Percentiles rank a stretch among this genome's conserved stretches.
These are phyloP conservation scores for Pichia scutulata DNA, from an alignment of 805 yeast species.

Conservation along the genomic window DNA sequence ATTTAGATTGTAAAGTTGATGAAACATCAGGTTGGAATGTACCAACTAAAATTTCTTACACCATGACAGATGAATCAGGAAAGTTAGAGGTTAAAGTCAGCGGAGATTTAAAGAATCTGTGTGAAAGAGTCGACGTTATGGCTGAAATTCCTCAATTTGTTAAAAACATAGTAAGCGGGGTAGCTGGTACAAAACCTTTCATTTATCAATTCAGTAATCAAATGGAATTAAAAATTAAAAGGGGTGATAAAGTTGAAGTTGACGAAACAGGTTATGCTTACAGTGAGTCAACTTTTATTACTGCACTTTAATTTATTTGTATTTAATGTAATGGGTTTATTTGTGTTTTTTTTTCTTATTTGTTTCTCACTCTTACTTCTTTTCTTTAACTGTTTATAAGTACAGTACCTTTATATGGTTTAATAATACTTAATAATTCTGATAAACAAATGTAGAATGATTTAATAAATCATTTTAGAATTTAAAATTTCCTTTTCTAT, in stretches of 20 bases:
- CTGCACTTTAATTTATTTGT: constrained; percentile 17
- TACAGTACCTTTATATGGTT: not conserved
- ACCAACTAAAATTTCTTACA: constrained; percentile 62
- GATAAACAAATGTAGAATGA: not conserved
- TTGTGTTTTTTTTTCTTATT: not conserved
- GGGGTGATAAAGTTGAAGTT: constrained; percentile 32
- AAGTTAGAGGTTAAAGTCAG: constrained; percentile 40
- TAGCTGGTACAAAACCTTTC: constrained; percentile 94
- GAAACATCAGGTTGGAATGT: constrained; percentile 89
- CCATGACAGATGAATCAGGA: constrained; percentile 32
- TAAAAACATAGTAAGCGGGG: constrained; percentile 86
- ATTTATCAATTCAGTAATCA: constrained; percentile 84
- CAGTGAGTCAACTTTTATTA: constrained; percentile 77
- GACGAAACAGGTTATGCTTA: constrained; percentile 60
- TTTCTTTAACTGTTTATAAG: not conserved
- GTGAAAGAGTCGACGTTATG: constrained; percentile 96
- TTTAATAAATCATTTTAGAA: too few species aligned
- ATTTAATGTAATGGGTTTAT: not conserved
- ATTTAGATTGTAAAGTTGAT: constrained; percentile 49
- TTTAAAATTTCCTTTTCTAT: not conserved
- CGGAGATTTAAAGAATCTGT: constrained; percentile 55
- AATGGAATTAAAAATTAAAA: constrained; percentile 32
- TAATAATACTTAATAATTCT: not conserved
- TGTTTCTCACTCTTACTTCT: not conserved
- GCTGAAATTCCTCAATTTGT: constrained; percentile 92